These are phyloP conservation scores for Trypanosoma congolense DNA, from an alignment of 208 protist species.

Conservation along the genomic window DNA sequence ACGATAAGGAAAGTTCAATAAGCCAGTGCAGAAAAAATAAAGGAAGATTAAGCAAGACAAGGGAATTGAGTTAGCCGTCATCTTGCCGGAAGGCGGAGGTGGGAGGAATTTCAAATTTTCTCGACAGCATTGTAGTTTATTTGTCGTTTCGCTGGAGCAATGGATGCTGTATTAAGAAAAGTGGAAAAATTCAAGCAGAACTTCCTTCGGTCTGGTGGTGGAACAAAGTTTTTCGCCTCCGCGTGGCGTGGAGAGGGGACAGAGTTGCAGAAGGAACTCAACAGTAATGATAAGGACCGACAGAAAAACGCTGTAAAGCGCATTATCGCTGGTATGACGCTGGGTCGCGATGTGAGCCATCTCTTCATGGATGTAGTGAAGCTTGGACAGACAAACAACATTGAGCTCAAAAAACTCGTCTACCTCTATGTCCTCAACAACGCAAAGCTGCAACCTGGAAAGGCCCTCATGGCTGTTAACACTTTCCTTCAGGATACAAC, in stretches of 20 bases:
- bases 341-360: constrained; percentile 97
- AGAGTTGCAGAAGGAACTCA: constrained; percentile 91
- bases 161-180: constrained; percentile 69
- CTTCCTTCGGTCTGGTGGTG: constrained; percentile 28
- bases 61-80: no score
- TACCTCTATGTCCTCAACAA: constrained; percentile 99
- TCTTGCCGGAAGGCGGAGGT: no score
- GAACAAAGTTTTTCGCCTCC: constrained; percentile 69
- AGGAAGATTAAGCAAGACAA: not conserved
- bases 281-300: constrained; percentile 75
- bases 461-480: constrained; percentile 98
- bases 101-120: constrained; percentile 1
- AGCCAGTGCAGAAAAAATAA: not conserved
- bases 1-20: not conserved
- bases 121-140: no score
- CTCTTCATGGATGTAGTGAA: constrained; percentile 97
- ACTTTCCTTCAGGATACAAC: constrained; percentile 96
- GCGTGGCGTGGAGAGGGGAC: constrained; percentile 86
- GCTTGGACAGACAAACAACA: constrained; percentile 96
- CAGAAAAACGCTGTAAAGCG: constrained; percentile 97
- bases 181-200: constrained; percentile 59
- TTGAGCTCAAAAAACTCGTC: constrained; percentile 99
- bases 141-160: constrained; percentile 21
- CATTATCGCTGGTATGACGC: constrained; percentile 98
- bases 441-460: constrained; percentile 97